phyloP scores from a whole-genome alignment of 2,329 filamentous ascomycete species.

The Neobulgaria alba region DNA sequence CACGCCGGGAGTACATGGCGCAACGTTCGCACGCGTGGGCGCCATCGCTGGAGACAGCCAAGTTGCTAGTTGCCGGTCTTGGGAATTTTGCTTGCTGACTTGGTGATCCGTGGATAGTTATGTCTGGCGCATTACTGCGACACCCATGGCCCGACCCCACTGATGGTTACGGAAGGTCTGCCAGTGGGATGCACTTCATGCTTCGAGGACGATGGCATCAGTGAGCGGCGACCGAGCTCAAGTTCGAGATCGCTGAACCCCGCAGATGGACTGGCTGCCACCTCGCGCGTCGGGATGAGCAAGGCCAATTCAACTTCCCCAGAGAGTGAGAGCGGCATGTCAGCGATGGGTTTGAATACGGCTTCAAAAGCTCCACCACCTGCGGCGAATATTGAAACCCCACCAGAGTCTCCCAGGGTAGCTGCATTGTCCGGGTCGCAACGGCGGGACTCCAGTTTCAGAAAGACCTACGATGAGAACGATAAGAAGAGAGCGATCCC shows the following conservation, averaged over 20 bases:
- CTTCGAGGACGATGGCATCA: slow-evolving; percentile 38
- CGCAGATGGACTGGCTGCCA: slow-evolving; percentile 15
- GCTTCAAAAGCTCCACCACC: slow-evolving; percentile 27
- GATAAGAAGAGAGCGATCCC: slow-evolving; percentile 54
- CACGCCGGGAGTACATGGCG: slow-evolving; percentile 11
- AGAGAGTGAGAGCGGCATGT: slow-evolving; percentile 6
- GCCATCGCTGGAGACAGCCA: background rate
- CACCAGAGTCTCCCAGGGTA: slow-evolving; percentile 47
- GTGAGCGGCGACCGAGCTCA: slow-evolving; percentile 19
- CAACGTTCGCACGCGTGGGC: slow-evolving; percentile 7
- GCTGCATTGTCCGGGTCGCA: slow-evolving; percentile 28
- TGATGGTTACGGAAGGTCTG: slow-evolving; percentile 62
- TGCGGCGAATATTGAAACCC: slow-evolving; percentile 43
- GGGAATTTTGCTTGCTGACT: slow-evolving; percentile 13
- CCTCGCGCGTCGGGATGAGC: slow-evolving; percentile 1
- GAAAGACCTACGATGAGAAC: slow-evolving; percentile 56
- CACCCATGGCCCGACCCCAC: slow-evolving; percentile 57
- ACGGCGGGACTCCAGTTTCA: slow-evolving; percentile 50
- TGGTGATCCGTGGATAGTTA: slow-evolving; percentile 38
- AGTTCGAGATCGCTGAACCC: slow-evolving; percentile 21
- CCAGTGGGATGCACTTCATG: slow-evolving; percentile 53
- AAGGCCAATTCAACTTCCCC: slow-evolving; percentile 6
- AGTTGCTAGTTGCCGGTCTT: background rate
- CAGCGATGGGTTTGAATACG: background rate
- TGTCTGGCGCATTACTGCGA: slow-evolving; percentile 66